Evolutionary conservation across 2,329 filamentous ascomycete species (phyloP).

Genomic region (Alternaria sp.): DNA sequence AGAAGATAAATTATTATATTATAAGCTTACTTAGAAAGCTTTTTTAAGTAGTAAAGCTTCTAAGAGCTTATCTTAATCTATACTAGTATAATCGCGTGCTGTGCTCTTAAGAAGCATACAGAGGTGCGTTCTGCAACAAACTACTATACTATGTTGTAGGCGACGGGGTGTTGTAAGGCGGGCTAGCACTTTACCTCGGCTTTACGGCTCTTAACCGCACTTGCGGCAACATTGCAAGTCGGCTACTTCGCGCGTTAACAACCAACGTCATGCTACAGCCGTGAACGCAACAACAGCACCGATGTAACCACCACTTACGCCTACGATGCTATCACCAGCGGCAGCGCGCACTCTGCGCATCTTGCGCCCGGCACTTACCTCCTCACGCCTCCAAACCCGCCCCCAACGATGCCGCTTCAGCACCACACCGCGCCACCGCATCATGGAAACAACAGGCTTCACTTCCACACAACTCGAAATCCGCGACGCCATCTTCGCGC

Average conservation of each 20-base stretch:
- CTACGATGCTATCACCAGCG: neutral
- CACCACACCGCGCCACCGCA: slow-evolving; percentile 27
- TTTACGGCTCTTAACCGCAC: neutral
- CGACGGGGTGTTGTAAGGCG: no score
- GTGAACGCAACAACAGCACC: neutral
- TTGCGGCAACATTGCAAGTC: neutral
- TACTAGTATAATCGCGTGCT: no score
- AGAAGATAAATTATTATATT: no score
- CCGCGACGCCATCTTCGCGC: slow-evolving; percentile 69
- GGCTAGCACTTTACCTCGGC: neutral
- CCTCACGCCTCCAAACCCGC: neutral
- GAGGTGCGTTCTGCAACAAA: no score
- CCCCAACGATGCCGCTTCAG: slow-evolving; percentile 37
- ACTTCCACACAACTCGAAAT: slow-evolving; percentile 75
- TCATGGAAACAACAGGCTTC: slow-evolving; percentile 78
- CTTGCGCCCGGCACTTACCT: neutral
- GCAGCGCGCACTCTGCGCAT: neutral
- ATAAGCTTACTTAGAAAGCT: no score
- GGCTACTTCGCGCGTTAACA: neutral
- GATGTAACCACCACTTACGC: neutral
- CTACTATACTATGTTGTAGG: no score
- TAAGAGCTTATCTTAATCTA: no score
- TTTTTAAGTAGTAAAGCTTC: no score
- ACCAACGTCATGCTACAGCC: neutral
- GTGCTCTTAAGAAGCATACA: no score